Evolutionary conservation across 306 rosid genomes (phyloP), one percentile per base, ranked within the genome.

Genomic region (Oxytropis ochrocephala): DNA sequence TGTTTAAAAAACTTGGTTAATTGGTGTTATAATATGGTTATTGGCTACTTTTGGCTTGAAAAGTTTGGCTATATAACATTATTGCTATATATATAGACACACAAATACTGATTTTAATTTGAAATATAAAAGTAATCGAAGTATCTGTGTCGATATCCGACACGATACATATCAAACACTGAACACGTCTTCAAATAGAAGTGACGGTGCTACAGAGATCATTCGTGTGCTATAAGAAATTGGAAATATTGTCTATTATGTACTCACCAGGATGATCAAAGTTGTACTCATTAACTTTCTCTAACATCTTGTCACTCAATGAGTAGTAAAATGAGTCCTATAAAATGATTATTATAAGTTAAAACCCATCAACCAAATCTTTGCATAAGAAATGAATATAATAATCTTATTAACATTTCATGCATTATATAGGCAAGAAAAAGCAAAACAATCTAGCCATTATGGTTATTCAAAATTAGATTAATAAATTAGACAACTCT

Each of bases 211-310:
- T n/a, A n/a, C n/a, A n/a, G n/a, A n/a, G n/a, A n/a, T n/a, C 0
- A 24, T 54, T 7, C 0, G 18, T 19, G n/a, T 21, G 39, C 21
- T 13, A 49, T 0, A 52, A 5, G 47, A 71, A 71, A 35, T 24
- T 64, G 13, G 11, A 70, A 10, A 0, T 36, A 78, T 1, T 0
- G 4, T 30, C 9, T 9, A 36, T 41, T 30, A 32, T 59, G 39
- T 60, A 72, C 97, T 88, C 67, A 91, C 97, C 94, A 52, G 96
- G 97, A 85, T 89, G 96, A 82, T 91, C 97, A 78, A 89, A 91
- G 70, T 91, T 89, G 75, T 89, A 91, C 64, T 89, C 97, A 61
- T 85, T 82, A 50, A 91, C 86, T 62, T 70, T 74, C 8, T 51
- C 63, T 63, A 77, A 75, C 62, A 38, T 80, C 46, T 87, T 80